phyloP scores from a whole-genome alignment of 345 rosid species.

The Bretschneidera sinensis region DNA sequence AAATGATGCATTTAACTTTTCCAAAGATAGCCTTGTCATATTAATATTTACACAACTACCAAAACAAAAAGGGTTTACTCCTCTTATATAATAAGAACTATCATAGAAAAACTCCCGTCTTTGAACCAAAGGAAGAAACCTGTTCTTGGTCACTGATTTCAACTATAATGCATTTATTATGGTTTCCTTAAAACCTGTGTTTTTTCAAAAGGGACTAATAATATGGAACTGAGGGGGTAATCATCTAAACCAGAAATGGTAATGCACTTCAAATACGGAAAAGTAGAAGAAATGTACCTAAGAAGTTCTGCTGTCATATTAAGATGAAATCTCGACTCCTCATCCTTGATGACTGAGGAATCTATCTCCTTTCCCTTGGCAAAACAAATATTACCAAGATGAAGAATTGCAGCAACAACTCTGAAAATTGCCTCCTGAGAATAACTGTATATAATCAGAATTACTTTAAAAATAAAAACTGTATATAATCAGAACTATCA shows the following conservation, averaged over 20 bases:
- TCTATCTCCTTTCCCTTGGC: conserved; percentile 74
- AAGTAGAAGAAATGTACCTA: conserved; percentile 23
- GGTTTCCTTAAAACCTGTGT: too few species aligned
- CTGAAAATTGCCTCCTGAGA: conserved; percentile 82
- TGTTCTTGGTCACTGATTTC: conserved; percentile 27
- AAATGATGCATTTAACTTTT: too few species aligned
- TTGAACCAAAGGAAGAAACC: conserved; percentile 17
- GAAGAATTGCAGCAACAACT: conserved; percentile 92
- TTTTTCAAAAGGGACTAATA: too few species aligned
- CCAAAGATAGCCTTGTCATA: too few species aligned
- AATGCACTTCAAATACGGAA: not conserved
- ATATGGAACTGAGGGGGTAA: too few species aligned
- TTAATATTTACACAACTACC: not conserved
- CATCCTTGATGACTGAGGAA: conserved; percentile 78
- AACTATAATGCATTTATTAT: too few species aligned
- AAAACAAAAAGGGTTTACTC: conserved; percentile 10
- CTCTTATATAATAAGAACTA: conserved; percentile 11
- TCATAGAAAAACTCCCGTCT: conserved; percentile 6
- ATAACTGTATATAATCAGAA: conserved; percentile 26
- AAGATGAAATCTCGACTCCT: conserved; percentile 69
- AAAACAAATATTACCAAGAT: conserved; percentile 82
- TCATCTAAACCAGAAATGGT: not conserved
- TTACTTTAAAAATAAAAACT: too few species aligned
- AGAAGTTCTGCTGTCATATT: conserved; percentile 73
- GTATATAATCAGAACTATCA: conserved; percentile 15